These are phyloP conservation scores for Termitomyces bulborhizus DNA, from an alignment of 768 basidiomycete genomes.

Conservation along the genomic window DNA sequence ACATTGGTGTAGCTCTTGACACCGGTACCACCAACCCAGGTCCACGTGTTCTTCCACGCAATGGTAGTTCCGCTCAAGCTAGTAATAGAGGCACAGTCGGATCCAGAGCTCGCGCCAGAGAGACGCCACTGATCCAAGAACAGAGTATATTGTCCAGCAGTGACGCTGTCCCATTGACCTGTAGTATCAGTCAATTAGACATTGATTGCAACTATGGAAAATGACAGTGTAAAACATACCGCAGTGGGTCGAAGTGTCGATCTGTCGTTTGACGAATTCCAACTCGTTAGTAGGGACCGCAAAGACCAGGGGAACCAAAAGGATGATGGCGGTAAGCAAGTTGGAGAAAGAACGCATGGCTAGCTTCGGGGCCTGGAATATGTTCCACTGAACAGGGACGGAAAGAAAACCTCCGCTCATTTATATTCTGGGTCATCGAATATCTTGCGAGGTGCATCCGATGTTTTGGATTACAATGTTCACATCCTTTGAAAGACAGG, in stretches of 20 bases:
- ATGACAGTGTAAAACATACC: conserved; percentile 16
- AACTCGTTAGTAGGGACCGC: conserved; percentile 24
- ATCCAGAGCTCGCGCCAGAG: conserved; percentile 37
- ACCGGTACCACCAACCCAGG: too few species aligned
- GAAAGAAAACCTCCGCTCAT: not conserved
- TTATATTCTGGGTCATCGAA: conserved; percentile 1
- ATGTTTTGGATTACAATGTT: not conserved
- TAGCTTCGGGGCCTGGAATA: not conserved
- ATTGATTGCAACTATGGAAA: not conserved
- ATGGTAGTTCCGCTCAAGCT: conserved; percentile 35
- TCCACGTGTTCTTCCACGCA: conserved; percentile 44
- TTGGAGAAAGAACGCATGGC: conserved; percentile 19
- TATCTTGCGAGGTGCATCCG: conserved; percentile 13
- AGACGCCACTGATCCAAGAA: conserved; percentile 43
- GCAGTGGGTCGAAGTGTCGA: conserved; percentile 34
- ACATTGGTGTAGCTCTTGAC: too few species aligned
- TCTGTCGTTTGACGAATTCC: conserved; percentile 18
- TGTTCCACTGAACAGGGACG: not conserved
- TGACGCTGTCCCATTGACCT: conserved; percentile 50
- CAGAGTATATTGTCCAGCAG: conserved; percentile 41
- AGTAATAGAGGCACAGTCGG: conserved; percentile 42
- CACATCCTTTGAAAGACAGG: not conserved
- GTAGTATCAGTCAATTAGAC: not conserved
- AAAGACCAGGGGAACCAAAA: conserved; percentile 22
- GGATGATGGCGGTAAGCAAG: conserved; percentile 19